Evolutionary conservation across 1,284 basidiomycete species (phyloP).

Genomic region (Cryptococcus maquisensis): DNA sequence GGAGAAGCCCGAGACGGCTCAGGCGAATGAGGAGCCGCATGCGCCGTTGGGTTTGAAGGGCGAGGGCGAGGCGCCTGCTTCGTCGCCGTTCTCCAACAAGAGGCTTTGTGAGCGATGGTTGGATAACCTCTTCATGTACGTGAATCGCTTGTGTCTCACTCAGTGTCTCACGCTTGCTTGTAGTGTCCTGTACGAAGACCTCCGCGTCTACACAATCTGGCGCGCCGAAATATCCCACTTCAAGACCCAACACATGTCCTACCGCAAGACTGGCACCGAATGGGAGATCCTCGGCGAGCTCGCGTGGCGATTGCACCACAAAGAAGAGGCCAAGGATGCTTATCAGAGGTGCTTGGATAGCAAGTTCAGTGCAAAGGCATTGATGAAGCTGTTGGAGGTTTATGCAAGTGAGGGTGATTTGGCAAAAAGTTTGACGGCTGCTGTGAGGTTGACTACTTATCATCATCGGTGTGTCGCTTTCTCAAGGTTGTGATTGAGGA

Average conservation of each 20-base stretch:
- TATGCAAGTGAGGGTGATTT: slow-evolving; percentile 93
- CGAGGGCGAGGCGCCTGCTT: slow-evolving; percentile 53
- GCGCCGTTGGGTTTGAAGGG: slow-evolving; percentile 47
- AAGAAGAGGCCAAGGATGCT: slow-evolving; percentile 96
- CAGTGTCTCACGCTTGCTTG: neutral
- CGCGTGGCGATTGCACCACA: slow-evolving; percentile 85
- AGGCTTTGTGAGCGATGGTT: slow-evolving; percentile 96
- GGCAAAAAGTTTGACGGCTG: slow-evolving; percentile 81
- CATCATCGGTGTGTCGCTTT: slow-evolving; percentile 56
- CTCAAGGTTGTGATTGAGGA: neutral
- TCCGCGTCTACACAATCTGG: slow-evolving; percentile 99
- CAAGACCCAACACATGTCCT: slow-evolving; percentile 91
- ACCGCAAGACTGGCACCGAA: slow-evolving; percentile 91
- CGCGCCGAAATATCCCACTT: slow-evolving; percentile 98
- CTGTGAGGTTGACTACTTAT: slow-evolving; percentile 88
- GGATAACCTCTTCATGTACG: slow-evolving; percentile 85
- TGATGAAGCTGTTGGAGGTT: slow-evolving; percentile 86
- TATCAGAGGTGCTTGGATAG: slow-evolving; percentile 90
- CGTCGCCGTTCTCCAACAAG: slow-evolving; percentile 87
- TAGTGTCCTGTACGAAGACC: slow-evolving; percentile 57
- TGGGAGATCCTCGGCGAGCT: slow-evolving; percentile 99
- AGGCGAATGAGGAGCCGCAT: slow-evolving; percentile 33
- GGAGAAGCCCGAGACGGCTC: slow-evolving; percentile 48
- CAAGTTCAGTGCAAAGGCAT: slow-evolving; percentile 85
- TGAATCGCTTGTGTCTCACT: neutral